A percentile compares a stretch with the other conserved stretches of the same genome.
phyloP scores from a whole-genome alignment of 768 basidiomycete species.

The Peribolospora kevripleyi region DNA sequence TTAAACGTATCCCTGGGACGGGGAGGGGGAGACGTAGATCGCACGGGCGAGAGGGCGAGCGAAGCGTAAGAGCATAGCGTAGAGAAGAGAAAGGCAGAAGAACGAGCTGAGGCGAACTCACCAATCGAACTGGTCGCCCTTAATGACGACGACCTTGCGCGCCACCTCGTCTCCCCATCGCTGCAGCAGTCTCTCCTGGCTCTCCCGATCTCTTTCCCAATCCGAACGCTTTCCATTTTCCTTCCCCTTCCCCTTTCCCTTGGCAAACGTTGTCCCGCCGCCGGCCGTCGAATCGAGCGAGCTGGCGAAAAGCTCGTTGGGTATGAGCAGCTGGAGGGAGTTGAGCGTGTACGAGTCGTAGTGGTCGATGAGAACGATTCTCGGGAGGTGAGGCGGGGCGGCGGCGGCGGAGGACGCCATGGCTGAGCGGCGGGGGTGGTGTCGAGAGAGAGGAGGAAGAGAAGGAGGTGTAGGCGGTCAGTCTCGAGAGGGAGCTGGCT shows the following conservation, averaged over 20 bases:
- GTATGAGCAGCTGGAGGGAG: slow-evolving; percentile 4
- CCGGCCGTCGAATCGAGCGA: not conserved
- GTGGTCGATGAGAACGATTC: slow-evolving; percentile 6
- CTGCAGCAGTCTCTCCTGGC: not conserved
- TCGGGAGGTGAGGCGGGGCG: no score
- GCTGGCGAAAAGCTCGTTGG: not conserved
- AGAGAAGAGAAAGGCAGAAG: not conserved
- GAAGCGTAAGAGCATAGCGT: not conserved
- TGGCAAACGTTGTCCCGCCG: not conserved
- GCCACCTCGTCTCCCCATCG: no score
- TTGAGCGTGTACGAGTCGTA: slow-evolving; percentile 11
- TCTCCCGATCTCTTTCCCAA: slow-evolving; percentile 4
- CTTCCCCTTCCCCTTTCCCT: not conserved
- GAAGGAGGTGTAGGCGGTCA: no score
- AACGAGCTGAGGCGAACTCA: not conserved
- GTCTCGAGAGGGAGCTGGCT: no score
- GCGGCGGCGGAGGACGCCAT: no score
- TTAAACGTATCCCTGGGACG: slow-evolving; percentile 1
- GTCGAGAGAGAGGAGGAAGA: no score
- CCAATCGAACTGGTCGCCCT: slow-evolving; percentile 8
- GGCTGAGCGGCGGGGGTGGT: no score
- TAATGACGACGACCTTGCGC: slow-evolving; percentile 1
- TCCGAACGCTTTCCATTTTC: slow-evolving; percentile 12
- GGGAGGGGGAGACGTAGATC: no score
- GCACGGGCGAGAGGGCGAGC: not conserved